Evolutionary conservation across 1,284 basidiomycete species (phyloP).

Genomic region (Marasmius sp.): DNA sequence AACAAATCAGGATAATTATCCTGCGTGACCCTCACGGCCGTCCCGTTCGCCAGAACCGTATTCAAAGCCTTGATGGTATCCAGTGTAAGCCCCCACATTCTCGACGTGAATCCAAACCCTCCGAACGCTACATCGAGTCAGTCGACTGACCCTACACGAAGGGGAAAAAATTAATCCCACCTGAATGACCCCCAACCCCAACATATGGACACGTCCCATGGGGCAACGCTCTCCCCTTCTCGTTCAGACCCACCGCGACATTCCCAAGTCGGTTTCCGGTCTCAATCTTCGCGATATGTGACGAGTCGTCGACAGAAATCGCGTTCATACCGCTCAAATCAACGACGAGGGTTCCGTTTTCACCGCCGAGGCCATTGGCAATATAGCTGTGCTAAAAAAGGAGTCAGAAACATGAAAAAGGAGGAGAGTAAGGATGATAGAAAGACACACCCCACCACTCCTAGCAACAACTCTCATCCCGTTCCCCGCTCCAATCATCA

Average conservation of each 20-base stretch:
- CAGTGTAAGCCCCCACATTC: constrained; percentile 30
- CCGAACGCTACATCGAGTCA: constrained; percentile 30
- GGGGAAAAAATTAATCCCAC: constrained; percentile 15
- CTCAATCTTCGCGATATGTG: constrained; percentile 36
- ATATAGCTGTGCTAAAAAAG: constrained; percentile 41
- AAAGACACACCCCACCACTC: constrained; percentile 38
- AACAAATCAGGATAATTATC: constrained; percentile 30
- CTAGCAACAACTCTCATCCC: constrained; percentile 36
- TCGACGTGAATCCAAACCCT: constrained; percentile 28
- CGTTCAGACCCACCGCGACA: constrained; percentile 37
- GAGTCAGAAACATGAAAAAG: neutral
- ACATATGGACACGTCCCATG: constrained; percentile 37
- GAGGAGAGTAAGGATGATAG: neutral
- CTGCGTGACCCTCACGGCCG: constrained; percentile 25
- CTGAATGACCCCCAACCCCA: constrained; percentile 42
- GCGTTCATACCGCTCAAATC: constrained; percentile 40
- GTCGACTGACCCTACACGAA: neutral
- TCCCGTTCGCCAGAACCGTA: constrained; percentile 34
- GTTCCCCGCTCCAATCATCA: constrained; percentile 32
- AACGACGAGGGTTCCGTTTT: constrained; percentile 40
- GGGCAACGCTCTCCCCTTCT: constrained; percentile 31
- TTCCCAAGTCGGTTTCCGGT: constrained; percentile 45
- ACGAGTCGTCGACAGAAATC: constrained; percentile 31
- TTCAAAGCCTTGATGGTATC: constrained; percentile 30
- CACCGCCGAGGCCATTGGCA: constrained; percentile 43